phyloP scores from a whole-genome alignment of 345 rosid species.

The Murraya koenigii region DNA sequence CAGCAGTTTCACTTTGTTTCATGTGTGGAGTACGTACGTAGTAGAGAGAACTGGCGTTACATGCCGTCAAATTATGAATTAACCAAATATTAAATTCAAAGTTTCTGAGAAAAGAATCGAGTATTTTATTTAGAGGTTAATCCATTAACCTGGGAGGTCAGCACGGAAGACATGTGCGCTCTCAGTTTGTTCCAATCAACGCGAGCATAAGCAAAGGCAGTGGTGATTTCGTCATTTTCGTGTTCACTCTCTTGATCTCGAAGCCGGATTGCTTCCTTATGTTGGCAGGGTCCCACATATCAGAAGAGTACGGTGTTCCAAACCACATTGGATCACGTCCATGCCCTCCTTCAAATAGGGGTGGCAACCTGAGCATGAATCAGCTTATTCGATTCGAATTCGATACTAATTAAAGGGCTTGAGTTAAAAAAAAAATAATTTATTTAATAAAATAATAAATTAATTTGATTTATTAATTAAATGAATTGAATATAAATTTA shows the following conservation, averaged over 20 bases:
- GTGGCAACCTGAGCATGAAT: no score
- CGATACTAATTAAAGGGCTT: no score
- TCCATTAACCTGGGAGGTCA: conserved; percentile 14
- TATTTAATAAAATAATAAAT: no score
- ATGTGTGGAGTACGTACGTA: neutral
- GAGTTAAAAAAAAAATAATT: no score
- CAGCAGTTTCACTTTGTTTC: conserved; percentile 6
- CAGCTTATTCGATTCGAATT: no score
- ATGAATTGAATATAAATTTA: no score
- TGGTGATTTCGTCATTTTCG: neutral
- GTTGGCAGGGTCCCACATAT: neutral
- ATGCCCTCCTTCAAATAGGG: neutral
- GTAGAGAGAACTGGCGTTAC: neutral
- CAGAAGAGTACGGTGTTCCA: neutral
- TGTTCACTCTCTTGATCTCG: neutral
- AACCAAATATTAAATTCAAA: no score
- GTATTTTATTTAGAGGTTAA: no score
- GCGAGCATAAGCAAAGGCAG: neutral
- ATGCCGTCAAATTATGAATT: no score
- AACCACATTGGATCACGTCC: neutral
- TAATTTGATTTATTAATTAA: no score
- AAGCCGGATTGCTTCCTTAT: neutral
- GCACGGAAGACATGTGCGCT: conserved; percentile 14
- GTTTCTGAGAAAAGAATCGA: neutral
- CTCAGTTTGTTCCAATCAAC: conserved; percentile 23